Evolutionary conservation across 148 eudicot species (phyloP).

Genomic region (Cornus florida): DNA sequence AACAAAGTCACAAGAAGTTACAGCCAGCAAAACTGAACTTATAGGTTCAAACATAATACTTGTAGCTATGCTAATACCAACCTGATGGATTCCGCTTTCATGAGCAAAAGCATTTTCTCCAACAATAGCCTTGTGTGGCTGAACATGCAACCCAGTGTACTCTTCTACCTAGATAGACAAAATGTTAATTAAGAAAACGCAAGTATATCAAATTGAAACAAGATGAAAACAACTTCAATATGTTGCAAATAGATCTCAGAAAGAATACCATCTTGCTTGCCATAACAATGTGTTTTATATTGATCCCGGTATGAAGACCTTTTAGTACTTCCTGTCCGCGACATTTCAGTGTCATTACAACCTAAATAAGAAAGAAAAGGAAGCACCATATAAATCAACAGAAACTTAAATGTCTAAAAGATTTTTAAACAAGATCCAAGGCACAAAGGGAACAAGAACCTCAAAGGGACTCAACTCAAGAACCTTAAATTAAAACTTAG

Average conservation of each 20-base stretch:
- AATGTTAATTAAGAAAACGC: neutral
- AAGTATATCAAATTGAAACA: neutral
- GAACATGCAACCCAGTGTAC: constrained; percentile 50
- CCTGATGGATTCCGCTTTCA: constrained; percentile 70
- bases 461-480: neutral
- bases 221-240: neutral
- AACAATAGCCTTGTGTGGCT: constrained; percentile 53
- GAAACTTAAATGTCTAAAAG: neutral
- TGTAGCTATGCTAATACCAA: constrained; percentile 10
- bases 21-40: neutral
- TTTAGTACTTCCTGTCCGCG: constrained; percentile 49
- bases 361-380: constrained; percentile 30
- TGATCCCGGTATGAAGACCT: constrained; percentile 58
- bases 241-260: neutral
- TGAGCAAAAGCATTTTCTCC: constrained; percentile 52
- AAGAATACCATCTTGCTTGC: constrained; percentile 59
- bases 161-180: constrained; percentile 47
- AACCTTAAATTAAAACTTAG: neutral
- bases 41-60: neutral
- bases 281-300: constrained; percentile 51
- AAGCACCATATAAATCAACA: neutral
- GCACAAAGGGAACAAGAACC: neutral
- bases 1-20: constrained; percentile 31
- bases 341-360: constrained; percentile 45
- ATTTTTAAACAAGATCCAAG: neutral